phyloP scores from a whole-genome alignment of 2,329 filamentous ascomycete genomes.

The Colletotrichum liaoningense region DNA sequence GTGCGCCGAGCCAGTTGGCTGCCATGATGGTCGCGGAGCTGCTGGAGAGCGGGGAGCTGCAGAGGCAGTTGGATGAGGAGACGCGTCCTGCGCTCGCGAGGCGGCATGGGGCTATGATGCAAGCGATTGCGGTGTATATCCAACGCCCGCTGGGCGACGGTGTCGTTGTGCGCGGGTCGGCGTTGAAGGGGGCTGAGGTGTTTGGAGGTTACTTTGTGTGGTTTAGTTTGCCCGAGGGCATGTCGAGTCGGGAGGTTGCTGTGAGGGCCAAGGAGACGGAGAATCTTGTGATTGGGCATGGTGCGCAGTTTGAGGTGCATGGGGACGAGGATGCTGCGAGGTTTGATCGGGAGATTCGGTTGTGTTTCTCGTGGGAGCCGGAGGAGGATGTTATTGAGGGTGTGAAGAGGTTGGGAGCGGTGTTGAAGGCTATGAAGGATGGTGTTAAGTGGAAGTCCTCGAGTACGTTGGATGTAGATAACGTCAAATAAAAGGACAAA shows the following conservation, averaged over 20 bases:
- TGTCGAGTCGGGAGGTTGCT: slow-evolving; percentile 67
- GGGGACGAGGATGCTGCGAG: slow-evolving; percentile 63
- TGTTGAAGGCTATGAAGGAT: slow-evolving; percentile 50
- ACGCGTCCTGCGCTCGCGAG: slow-evolving; percentile 58
- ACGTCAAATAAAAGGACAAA: slow-evolving; percentile 19
- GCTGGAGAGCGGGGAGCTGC: slow-evolving; percentile 55
- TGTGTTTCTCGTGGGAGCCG: slow-evolving; percentile 81
- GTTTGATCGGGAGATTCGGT: slow-evolving; percentile 70
- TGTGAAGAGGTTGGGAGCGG: slow-evolving; percentile 68
- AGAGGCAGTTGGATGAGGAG: slow-evolving; percentile 53
- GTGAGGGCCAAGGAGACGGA: slow-evolving; percentile 69
- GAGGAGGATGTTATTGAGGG: slow-evolving; percentile 75
- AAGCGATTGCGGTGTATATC: slow-evolving; percentile 64
- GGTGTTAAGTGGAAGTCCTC: slow-evolving; percentile 38
- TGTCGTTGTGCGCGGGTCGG: slow-evolving; percentile 55
- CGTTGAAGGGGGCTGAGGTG: slow-evolving; percentile 52
- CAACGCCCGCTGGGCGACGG: slow-evolving; percentile 68
- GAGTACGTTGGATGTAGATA: slow-evolving; percentile 22
- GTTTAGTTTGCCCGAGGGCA: slow-evolving; percentile 69
- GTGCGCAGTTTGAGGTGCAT: slow-evolving; percentile 76
- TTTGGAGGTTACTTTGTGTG: slow-evolving; percentile 91
- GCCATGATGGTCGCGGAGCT: slow-evolving; percentile 64
- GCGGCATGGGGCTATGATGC: slow-evolving; percentile 63
- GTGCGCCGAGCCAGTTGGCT: slow-evolving; percentile 66
- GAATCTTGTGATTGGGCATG: slow-evolving; percentile 75